phyloP scores from a whole-genome alignment of 2,329 filamentous ascomycete species.

The Monilinia aucupariae region DNA sequence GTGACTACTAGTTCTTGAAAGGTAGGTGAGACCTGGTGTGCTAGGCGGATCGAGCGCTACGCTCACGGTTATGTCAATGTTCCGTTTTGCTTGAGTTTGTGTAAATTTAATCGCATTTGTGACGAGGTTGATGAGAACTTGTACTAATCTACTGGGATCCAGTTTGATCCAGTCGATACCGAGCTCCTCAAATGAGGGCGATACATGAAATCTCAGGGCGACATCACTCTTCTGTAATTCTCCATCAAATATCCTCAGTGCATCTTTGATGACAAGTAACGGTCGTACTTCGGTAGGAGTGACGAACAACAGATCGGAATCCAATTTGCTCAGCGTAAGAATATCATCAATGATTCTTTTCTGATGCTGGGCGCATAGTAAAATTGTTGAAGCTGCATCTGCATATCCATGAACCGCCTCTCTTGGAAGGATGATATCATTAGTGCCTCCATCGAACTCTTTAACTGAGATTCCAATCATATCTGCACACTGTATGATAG shows the following conservation, averaged over 20 bases:
- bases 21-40: slow-evolving; percentile 4
- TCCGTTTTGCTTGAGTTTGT: slow-evolving; percentile 53
- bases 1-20: slow-evolving; percentile 33
- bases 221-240: slow-evolving; percentile 67
- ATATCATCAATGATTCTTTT: slow-evolving; percentile 67
- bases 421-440: slow-evolving; percentile 54
- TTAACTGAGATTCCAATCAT: slow-evolving; percentile 49
- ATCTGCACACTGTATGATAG: slow-evolving; percentile 66
- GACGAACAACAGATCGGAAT: slow-evolving; percentile 64
- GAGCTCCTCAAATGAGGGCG: slow-evolving; percentile 54
- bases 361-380: slow-evolving; percentile 66
- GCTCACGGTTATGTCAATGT: slow-evolving; percentile 42
- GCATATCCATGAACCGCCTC: slow-evolving; percentile 51
- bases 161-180: slow-evolving; percentile 60
- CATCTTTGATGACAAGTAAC: slow-evolving; percentile 58
- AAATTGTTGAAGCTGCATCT: slow-evolving; percentile 77
- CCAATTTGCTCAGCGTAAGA: slow-evolving; percentile 62
- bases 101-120: slow-evolving; percentile 84
- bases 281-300: slow-evolving; percentile 67
- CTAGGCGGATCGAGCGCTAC: slow-evolving; percentile 19
- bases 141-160: slow-evolving; percentile 69
- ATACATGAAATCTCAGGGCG: slow-evolving; percentile 57
- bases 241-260: slow-evolving; percentile 73
- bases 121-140: slow-evolving; percentile 74
- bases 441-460: slow-evolving; percentile 51